These are phyloP conservation scores for Pythium chondricola DNA, from an alignment of 352 stramenopile species.

Conservation along the genomic window DNA sequence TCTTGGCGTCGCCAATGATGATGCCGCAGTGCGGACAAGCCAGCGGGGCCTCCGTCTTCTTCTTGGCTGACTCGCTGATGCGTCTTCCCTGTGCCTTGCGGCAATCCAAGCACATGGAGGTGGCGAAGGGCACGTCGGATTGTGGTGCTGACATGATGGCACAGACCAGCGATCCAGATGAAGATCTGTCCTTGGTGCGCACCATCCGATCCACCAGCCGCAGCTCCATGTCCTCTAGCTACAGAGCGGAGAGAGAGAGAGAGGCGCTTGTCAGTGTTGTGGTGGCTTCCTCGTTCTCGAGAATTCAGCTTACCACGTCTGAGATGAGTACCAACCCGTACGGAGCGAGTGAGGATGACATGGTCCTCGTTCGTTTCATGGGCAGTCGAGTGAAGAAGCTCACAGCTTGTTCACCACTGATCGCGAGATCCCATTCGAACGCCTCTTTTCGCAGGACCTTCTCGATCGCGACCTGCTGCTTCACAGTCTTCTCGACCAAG, in stretches of 20 bases:
- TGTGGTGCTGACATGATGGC: slow-evolving; percentile 36
- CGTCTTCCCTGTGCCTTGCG: slow-evolving; percentile 42
- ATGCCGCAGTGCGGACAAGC: slow-evolving; percentile 61
- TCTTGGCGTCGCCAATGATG: slow-evolving; percentile 19
- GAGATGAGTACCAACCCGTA: slow-evolving; percentile 60
- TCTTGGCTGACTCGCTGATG: slow-evolving; percentile 21
- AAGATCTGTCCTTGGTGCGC: slow-evolving; percentile 24
- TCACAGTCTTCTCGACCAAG: slow-evolving; percentile 45
- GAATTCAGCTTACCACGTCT: slow-evolving; percentile 38
- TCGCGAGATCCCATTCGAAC: slow-evolving; percentile 66
- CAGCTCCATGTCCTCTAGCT: slow-evolving; percentile 48
- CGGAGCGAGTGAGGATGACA: neutral
- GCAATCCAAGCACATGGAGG: slow-evolving; percentile 41
- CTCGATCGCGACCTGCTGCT: slow-evolving; percentile 53
- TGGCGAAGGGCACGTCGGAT: slow-evolving; percentile 37
- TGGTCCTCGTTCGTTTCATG: neutral
- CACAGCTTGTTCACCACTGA: slow-evolving; percentile 48
- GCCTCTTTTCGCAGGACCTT: slow-evolving; percentile 52
- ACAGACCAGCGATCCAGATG: slow-evolving; percentile 31
- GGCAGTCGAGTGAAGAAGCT: slow-evolving; percentile 35
- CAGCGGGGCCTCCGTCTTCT: slow-evolving; percentile 12
- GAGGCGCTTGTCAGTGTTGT: too few species aligned
- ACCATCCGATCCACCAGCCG: slow-evolving; percentile 45
- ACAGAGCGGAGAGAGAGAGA: neutral
- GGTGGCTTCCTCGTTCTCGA: too few species aligned